Conservation (phyloP, 768 basidiomycete genomes). For the Cystobasidium ongulense region DNA sequence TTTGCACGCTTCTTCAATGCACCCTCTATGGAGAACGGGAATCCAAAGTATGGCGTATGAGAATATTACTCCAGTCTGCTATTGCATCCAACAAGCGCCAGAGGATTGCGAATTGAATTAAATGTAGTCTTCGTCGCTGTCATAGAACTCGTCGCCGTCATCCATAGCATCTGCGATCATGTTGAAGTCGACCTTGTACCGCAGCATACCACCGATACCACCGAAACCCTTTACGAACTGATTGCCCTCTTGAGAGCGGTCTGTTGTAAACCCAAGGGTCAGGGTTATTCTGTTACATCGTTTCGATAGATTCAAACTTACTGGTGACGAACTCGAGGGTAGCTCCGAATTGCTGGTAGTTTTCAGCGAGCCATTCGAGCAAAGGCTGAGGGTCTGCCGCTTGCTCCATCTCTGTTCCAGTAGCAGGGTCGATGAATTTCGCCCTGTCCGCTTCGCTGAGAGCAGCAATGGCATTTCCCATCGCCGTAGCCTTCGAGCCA, state of each 20-base stretch:
- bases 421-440: conserved; percentile 91
- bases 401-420: conserved; percentile 92
- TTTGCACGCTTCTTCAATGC: too few species aligned
- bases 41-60: too few species aligned
- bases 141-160: conserved; percentile 41
- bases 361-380: conserved; percentile 97
- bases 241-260: conserved; percentile 77
- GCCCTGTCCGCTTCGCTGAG: conserved; percentile 72
- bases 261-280: not conserved
- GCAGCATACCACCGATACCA: conserved; percentile 86
- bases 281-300: not conserved
- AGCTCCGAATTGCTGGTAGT: conserved; percentile 96
- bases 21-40: too few species aligned
- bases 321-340: conserved; percentile 57
- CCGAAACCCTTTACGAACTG: conserved; percentile 98
- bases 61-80: too few species aligned
- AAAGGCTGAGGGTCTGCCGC: conserved; percentile 68
- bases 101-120: not conserved
- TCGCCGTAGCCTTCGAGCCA: conserved; percentile 7
- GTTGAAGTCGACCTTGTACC: conserved; percentile 95
- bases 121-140: conserved; percentile 26
- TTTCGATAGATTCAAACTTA: not conserved
- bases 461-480: conserved; percentile 34
- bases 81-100: too few species aligned
- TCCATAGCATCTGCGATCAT: conserved; percentile 55